Base-by-base conservation (phyloP, 1,284 basidiomycete genomes). In the Porodaedalea pini region DNA sequence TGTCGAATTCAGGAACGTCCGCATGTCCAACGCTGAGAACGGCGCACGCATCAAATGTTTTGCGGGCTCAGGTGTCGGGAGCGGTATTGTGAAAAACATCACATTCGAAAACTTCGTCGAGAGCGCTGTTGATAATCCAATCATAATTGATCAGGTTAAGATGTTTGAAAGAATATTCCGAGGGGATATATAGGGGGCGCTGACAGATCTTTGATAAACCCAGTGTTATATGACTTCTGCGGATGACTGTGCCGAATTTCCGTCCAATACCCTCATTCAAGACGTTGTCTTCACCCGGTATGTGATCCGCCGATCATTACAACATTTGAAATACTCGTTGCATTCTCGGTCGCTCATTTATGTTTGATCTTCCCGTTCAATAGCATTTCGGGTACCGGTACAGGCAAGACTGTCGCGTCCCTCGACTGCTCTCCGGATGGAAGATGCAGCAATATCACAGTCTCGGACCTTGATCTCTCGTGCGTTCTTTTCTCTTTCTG, bases 351-450 rank as follows among this genome's bases (percentile, higher is more conserved):
- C 5, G 11, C 40, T 29, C n/a, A 23, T 11, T 29, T 19, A 21
- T 17, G 23, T 17, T 51, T 23, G 29, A 8, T 45, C 11, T 29
- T 54, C 37, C n/a, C 25, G 34, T 68, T 68, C 61, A 55, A 43
- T 61, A 79, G 80, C 60, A 78, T 84, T 56, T 75, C 78, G 15
- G 85, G 85, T 1, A 83, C 80, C 17, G 77, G 79, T 1, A 82
- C 80, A 1, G 74, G 76, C 44, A 68, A 75, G 2, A 75, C 76
- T 1, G 83, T 85, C 2, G 83, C 81, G 3, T 73, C 73, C 7
- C 69, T 87, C 37, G 70, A 73, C 27, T 87, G 85, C 67, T 85
- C 83, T 21, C 76, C 80, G 4, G 75, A 77, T 64, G 66, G 62
- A 7, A 73, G 77, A 34, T 84, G 81, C 71, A 74, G 64, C 36